Conservation (phyloP, 208 protist species). For the Crithidia mellificae region DNA sequence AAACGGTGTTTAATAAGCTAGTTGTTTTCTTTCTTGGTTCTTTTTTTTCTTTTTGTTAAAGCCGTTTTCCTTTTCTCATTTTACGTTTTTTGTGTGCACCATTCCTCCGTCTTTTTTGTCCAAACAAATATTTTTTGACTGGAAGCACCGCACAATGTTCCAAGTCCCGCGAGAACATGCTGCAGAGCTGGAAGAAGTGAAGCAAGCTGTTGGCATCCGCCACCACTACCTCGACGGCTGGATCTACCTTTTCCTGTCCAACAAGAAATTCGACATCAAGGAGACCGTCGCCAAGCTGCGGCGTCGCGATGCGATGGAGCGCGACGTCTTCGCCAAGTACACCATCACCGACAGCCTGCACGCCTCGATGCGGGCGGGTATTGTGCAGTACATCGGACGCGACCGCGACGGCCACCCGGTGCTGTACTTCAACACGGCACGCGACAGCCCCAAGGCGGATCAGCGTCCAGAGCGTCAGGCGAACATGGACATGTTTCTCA, state of each 20-base stretch:
- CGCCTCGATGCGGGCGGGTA: conserved; percentile 62
- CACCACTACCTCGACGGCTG: conserved; percentile 70
- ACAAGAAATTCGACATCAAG: conserved; percentile 75
- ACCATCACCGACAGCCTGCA: conserved; percentile 51
- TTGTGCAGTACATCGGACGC: conserved; percentile 72
- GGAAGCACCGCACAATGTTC: too few relatives aligned
- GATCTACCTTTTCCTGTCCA: conserved; percentile 75
- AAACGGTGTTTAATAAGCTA: too few relatives aligned
- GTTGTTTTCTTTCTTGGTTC: too few relatives aligned
- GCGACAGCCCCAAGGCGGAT: conserved; percentile 48
- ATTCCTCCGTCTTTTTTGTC: too few relatives aligned
- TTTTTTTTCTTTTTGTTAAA: too few relatives aligned
- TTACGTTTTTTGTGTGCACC: too few relatives aligned
- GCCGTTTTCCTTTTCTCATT: too few relatives aligned
- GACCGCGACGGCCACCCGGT: conserved; percentile 56
- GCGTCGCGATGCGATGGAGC: conserved; percentile 66
- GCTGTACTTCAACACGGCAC: conserved; percentile 64
- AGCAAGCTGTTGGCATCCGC: conserved; percentile 45
- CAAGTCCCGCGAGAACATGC: conserved; percentile 43
- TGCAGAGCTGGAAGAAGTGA: conserved; percentile 61
- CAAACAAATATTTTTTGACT: too few relatives aligned
- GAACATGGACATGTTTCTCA: conserved; percentile 80
- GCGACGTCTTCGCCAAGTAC: conserved; percentile 53
- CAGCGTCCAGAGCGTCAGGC: conserved; percentile 56
- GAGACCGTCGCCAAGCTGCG: conserved; percentile 76